These are phyloP conservation scores for Chrysoporthe austroafricana DNA, from an alignment of 2,329 filamentous ascomycete genomes.

Conservation along the genomic window DNA sequence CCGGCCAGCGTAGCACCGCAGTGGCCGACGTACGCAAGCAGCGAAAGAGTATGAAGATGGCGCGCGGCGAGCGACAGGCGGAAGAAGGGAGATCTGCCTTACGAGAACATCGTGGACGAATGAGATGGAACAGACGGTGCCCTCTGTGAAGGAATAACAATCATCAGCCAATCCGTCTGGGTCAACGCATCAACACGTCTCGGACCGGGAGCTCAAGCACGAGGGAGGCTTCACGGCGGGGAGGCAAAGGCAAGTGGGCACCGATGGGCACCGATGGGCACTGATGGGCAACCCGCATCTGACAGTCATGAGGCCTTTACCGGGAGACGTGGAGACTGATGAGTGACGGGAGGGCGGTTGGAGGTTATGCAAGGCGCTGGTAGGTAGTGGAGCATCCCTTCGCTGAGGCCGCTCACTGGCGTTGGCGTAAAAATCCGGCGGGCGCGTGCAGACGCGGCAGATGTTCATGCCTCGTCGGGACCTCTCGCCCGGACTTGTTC, in stretches of 20 bases:
- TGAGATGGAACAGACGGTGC: conserved; percentile 80
- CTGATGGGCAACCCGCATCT: conserved; percentile 17
- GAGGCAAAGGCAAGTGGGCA: too few relatives aligned
- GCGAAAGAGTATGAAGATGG: conserved; percentile 23
- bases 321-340: background rate
- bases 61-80: conserved; percentile 29
- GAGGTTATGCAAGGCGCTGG: conserved; percentile 18
- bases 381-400: background rate
- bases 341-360: conserved; percentile 15
- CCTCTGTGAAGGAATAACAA: conserved; percentile 58
- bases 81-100: conserved; percentile 47
- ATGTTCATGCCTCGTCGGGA: background rate
- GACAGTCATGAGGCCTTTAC: conserved; percentile 22
- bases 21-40: conserved; percentile 26
- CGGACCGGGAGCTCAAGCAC: conserved; percentile 16
- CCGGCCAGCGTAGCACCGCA: conserved; percentile 21
- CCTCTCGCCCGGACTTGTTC: background rate
- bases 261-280: conserved; percentile 1
- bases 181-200: conserved; percentile 38
- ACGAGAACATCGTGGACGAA: conserved; percentile 85
- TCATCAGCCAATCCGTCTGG: conserved; percentile 46
- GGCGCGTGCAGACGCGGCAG: conserved; percentile 11
- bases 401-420: background rate
- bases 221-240: conserved; percentile 10
- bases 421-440: conserved; percentile 10